Conservation (phyloP, 169 alveolate genomes). For the Plasmodium cynomolgi region DNA sequence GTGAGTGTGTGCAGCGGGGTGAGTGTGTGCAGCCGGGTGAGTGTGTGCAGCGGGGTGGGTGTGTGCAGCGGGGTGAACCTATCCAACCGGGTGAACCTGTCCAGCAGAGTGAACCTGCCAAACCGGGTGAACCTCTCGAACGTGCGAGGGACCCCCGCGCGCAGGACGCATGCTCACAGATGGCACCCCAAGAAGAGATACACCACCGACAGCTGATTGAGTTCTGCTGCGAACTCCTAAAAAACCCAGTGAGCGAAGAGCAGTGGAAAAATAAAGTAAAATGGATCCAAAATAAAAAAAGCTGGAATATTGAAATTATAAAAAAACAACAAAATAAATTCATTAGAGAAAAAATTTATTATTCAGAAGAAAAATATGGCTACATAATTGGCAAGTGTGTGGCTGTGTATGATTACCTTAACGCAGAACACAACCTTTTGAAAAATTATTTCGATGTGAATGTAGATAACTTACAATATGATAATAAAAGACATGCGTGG, state of each 20-base stretch:
- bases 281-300: neutral
- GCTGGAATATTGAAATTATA: conserved; percentile 13
- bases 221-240: neutral
- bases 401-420: conserved; percentile 13
- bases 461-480: neutral
- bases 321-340: neutral
- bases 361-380: conserved; percentile 22
- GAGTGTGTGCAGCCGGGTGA: too few species aligned
- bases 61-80: too few species aligned
- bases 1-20: too few species aligned
- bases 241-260: neutral
- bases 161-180: neutral
- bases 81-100: too few species aligned
- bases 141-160: too few species aligned
- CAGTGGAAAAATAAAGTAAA: conserved; percentile 2
- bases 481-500: conserved; percentile 68
- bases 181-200: neutral
- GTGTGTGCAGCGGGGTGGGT: too few species aligned
- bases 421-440: neutral
- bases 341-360: neutral
- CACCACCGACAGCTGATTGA: neutral
- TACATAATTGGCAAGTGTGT: conserved; percentile 3
- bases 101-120: too few species aligned
- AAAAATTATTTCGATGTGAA: conserved; percentile 5
- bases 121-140: too few species aligned